Evolutionary conservation across 768 basidiomycete genomes (phyloP), one percentile per base, ranked within the genome.

Genomic region (Mycena rebaudengoi): DNA sequence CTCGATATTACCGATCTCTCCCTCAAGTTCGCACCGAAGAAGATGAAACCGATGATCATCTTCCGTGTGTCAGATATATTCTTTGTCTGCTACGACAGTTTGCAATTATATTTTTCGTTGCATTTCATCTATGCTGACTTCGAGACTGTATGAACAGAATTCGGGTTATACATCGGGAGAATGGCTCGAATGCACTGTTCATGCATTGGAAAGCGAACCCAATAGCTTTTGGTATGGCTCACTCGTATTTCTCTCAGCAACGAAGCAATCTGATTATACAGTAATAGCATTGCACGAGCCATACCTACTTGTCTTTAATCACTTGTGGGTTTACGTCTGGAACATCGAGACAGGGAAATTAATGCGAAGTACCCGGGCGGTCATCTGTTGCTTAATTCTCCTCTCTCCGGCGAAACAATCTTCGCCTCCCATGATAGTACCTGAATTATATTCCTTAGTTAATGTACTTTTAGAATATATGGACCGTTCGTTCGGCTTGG

Each of bases 151-250:
- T n/a, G 40, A 18, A 25, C 65, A 91, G 91, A 93, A 73, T 91
- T 91, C 67, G 92, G 90, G 0, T 92, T 93, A 74, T 92, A 91
- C 72, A 88, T 93, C 50, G 92, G 91, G 2, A 89, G 86, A 84
- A 78, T 89, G 59, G 86, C 90, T 20, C 79, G 86, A 28, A 83
- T 43, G 82, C 86, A 53, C 90, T 89, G 82, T 86, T 89, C 76
- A 86, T 93, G n/a, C n/a, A n/a, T n/a, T n/a, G n/a, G n/a, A n/a
- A n/a, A n/a, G 89, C 89, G 6, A 76, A 79, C 23, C 89, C 91
- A 0, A 86, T 85, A 8, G 83, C 84, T 32, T 92, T 93, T 67
- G 91, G 91, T 91, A 62, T 72, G 89, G 76, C 7, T 14, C 6
- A 21, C 28, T 25, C 44, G 8, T 5, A 4, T 28, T 33, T 23